Evolutionary conservation across 805 yeast genomes (phyloP).

Genomic region (Tetrapisispora pingtungensis): DNA sequence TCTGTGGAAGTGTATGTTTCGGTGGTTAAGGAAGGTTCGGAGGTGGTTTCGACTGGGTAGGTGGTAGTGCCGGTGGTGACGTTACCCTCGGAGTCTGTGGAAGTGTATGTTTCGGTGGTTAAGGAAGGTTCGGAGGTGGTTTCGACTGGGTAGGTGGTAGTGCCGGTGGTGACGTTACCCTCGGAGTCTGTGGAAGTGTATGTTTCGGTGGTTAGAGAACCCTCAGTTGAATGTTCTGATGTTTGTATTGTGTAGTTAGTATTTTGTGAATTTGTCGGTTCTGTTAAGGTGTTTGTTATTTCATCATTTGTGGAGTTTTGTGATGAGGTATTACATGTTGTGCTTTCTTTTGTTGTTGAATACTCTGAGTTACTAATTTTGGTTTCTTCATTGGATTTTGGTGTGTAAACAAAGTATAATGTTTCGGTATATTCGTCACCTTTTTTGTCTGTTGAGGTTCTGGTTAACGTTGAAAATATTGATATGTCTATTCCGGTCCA

Average conservation of each 20-base stretch:
- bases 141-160: not conserved
- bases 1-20: not conserved
- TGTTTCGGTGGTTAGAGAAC: not conserved
- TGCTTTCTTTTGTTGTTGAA: no score
- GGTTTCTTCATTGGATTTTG: not conserved
- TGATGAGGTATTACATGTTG: no score
- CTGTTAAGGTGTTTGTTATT: no score
- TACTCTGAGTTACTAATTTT: no score
- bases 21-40: not conserved
- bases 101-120: not conserved
- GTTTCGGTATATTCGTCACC: conserved; percentile 7
- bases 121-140: not conserved
- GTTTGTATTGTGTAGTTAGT: not conserved
- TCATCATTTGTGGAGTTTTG: no score
- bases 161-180: not conserved
- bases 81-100: not conserved
- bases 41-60: not conserved
- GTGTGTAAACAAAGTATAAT: not conserved
- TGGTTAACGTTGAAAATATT: conserved; percentile 1
- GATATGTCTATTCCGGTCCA: not conserved
- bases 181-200: not conserved
- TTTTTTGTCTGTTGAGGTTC: conserved; percentile 4
- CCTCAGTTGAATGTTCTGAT: not conserved
- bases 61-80: not conserved
- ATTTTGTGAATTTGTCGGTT: no score